Base-by-base conservation (phyloP, 352 stramenopile genomes). In the Discostella stelligera region DNA sequence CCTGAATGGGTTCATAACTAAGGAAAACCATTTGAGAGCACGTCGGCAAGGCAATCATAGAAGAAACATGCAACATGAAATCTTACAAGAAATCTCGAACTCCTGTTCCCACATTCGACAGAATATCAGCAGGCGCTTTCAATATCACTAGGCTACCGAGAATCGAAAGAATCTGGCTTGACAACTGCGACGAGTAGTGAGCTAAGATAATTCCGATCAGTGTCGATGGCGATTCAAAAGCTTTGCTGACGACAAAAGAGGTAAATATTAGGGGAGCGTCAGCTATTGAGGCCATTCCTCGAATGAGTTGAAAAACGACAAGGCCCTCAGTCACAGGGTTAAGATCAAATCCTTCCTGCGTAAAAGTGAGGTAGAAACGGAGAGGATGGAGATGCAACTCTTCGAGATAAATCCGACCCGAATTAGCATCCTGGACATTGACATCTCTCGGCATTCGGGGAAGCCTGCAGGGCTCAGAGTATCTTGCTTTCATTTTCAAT, bases 61-160 rank as follows among this genome's bases (percentile, higher is more conserved):
- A 44, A 0, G 37, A 44, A 8, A 44, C 3, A 14, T 44, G 0
- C 37, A 44, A 14, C 1, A 14, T 13, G 11, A 44, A 44, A 14
- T 13, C 37, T 44, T 14, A 44, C 37, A 98, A 97, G 71, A 98
- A 98, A 71, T 98, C 95, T 52, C 94, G 89, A 44, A 98, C 95
- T 55, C 95, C 96, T 23, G 94, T 97, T 48, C 96, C 96, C 74
- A 98, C 94, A 71, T 98, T 97, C 25, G 96, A 94, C 56, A 98
- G 83, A 52, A 93, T 89, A 65, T 93, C 85, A 23, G 83, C 87
- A 21, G 85, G 87, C 30, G 77, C 81, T 68, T 80, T 84, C 48
- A 93, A 80, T 68, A 93, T 91, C 39, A 77, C 85, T 10, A 93
- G 64, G 68, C 77, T 89, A 18, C 85, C 85, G 1, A 93, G 18